phyloP scores from a whole-genome alignment of 495 filamentous ascomycete species.

The Tuber umbilicatum region DNA sequence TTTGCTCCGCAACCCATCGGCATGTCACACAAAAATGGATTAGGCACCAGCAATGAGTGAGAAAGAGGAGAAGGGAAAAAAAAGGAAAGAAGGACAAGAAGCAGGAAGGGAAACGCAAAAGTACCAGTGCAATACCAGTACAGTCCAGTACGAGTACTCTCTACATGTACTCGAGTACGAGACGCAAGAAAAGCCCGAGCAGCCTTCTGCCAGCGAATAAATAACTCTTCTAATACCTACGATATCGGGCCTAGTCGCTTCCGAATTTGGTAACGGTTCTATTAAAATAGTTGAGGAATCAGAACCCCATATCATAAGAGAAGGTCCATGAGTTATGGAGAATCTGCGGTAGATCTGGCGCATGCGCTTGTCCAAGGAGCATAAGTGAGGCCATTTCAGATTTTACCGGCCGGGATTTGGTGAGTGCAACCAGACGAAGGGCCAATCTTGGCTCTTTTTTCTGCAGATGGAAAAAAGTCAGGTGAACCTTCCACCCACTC shows the following conservation, averaged over 20 bases:
- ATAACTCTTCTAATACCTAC: slow-evolving; percentile 4
- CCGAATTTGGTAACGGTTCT: background rate
- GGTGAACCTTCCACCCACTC: no score
- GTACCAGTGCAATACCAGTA: no score
- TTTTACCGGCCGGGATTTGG: no score
- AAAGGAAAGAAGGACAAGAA: background rate
- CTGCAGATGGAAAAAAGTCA: no score
- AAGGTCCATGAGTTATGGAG: background rate
- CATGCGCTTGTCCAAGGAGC: background rate
- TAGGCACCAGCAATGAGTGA: background rate
- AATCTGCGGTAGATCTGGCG: background rate
- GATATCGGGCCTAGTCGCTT: background rate
- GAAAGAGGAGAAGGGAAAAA: background rate
- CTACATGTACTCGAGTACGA: no score
- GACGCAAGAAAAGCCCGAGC: background rate
- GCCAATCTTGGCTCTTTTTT: no score
- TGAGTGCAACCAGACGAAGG: no score
- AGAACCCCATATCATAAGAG: background rate
- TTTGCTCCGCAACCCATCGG: background rate
- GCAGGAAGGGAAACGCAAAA: background rate
- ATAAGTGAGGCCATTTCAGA: no score
- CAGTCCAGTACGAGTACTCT: no score
- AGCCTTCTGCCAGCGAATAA: background rate
- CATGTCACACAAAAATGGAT: background rate
- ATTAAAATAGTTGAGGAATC: background rate